phyloP scores from a whole-genome alignment of 1,284 basidiomycete genomes.

The Mrakiaceae sp. region DNA sequence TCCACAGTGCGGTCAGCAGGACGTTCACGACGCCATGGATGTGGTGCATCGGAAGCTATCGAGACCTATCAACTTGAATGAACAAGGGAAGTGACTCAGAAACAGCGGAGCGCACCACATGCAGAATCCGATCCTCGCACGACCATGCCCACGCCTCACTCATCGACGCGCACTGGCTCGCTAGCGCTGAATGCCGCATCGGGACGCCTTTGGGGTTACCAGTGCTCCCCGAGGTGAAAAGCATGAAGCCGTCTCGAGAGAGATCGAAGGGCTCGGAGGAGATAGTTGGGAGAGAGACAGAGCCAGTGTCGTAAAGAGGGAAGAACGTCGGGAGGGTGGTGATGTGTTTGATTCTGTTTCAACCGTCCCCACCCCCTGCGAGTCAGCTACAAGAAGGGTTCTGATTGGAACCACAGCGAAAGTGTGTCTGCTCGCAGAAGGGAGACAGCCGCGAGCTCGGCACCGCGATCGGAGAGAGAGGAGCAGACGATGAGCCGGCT shows the following conservation, averaged over 20 bases:
- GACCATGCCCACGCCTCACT: slow-evolving; percentile 28
- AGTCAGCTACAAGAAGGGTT: too few species aligned
- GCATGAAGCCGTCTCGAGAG: slow-evolving; percentile 29
- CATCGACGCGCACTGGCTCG: slow-evolving; percentile 26
- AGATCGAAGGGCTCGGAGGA: slow-evolving; percentile 20
- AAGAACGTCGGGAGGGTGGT: neutral
- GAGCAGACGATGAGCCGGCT: slow-evolving; percentile 24
- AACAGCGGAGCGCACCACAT: slow-evolving; percentile 17
- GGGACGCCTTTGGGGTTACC: slow-evolving; percentile 32
- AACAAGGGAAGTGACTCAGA: neutral
- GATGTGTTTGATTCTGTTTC: slow-evolving; percentile 10
- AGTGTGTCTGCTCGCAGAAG: neutral
- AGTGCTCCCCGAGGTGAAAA: slow-evolving; percentile 32
- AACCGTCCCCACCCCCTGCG: too few species aligned
- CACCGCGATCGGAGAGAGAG: slow-evolving; percentile 21
- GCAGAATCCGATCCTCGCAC: slow-evolving; percentile 20
- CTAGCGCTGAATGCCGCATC: slow-evolving; percentile 28
- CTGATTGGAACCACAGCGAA: neutral
- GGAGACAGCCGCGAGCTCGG: slow-evolving; percentile 19
- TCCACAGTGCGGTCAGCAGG: slow-evolving; percentile 29
- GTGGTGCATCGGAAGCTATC: slow-evolving; percentile 28
- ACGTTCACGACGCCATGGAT: slow-evolving; percentile 32
- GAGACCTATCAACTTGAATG: neutral
- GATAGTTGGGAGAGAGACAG: slow-evolving; percentile 16
- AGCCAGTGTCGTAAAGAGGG: slow-evolving; percentile 12